Evolutionary conservation across 768 basidiomycete species (phyloP), one percentile per base, ranked within the genome.

Genomic region (Sutorius australiensis): DNA sequence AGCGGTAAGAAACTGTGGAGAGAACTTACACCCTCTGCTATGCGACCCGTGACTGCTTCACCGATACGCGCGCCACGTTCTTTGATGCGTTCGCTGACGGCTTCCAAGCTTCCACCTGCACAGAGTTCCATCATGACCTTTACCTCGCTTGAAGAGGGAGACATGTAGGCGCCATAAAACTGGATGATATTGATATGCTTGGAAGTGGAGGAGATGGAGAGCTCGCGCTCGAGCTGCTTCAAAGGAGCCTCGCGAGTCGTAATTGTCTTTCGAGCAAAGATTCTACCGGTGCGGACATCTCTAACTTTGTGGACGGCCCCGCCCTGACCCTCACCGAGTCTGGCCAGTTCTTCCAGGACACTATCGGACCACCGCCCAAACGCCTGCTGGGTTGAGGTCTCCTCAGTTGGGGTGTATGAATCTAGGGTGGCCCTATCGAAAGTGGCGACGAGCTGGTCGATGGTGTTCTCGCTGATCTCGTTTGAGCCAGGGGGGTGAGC

Each of bases 201-300:
- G 50, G 88, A 92, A 50, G 84, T 81, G 46, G 90, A 86, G 61
- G 92, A 92, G 71, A 98, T 95, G 50, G 83, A 82, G 50, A 98
- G 77, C 73, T 99, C 97, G 52, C 97, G 85, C 53, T 93, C 77
- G 53, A 98, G 82, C 75, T 98, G 95, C 73, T 87, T 89, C 73
- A 87, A 79, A 16, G 94, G 95, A 42, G 92, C 95, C 62, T 91
- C 89, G 51, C 84, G 84, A 10, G 90, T 92, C 30, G 90, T 90
- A 66, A 95, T 93, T 9, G 92, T 89, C 77, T 99, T 99, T 64
- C 94, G 84, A 5, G 97, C 97, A 82, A 97, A 86, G 61, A 94
- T 80, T 67, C 77, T 75, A 32, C 82, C 83, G 1, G 84, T 90
- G 50, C 87, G 85, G 64, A 78, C 86, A 69, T 97, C 92, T 67